Percentiles rank a stretch among this genome's conserved stretches.
Conservation (phyloP, 306 rosid species). For the Coriaria nepalensis region DNA sequence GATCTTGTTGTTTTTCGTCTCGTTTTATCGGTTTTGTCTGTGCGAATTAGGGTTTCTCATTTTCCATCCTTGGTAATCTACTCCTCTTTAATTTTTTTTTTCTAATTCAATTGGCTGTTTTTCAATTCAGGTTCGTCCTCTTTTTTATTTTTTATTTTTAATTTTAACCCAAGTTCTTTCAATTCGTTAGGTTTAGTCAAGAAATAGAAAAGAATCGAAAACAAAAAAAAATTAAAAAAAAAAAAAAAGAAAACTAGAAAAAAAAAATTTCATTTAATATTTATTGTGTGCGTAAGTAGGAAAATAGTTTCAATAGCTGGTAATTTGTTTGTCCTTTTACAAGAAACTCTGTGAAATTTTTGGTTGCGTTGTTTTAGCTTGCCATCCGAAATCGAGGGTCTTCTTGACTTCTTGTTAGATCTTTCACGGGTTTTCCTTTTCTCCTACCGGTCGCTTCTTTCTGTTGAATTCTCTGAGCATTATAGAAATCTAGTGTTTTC, state of each 20-base stretch:
- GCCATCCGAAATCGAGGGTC: conserved; percentile 95
- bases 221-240: background rate
- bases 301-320: too few relatives aligned
- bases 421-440: background rate
- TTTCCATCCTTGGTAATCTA: background rate
- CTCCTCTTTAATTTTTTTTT: background rate
- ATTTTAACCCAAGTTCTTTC: conserved; percentile 11
- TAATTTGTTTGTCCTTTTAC: background rate
- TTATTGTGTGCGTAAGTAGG: background rate
- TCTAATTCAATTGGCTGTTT: background rate
- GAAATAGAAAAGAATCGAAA: background rate
- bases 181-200: conserved; percentile 2
- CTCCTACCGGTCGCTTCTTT: background rate
- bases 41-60: conserved; percentile 10
- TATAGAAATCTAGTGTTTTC: background rate
- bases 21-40: background rate
- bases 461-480: too few relatives aligned
- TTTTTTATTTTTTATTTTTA: too few relatives aligned
- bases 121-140: background rate
- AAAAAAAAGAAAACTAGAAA: background rate
- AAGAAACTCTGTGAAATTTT: conserved; percentile 77
- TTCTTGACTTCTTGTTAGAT: conserved; percentile 25
- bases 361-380: conserved; percentile 90
- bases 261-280: conserved; percentile 16
- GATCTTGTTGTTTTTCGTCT: background rate